Conservation (phyloP, 176 grass and related monocot genomes). For the Sorghum bicolor region Sorghum_bicolor_NCBIv3 NC_012872.2:62834501-62835000, state of each 20-base stretch:
- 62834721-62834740: background rate
- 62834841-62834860: background rate
- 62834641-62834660: background rate
- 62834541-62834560: background rate
- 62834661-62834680: conserved; percentile 27
- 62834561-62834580: too few species aligned
- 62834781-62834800: background rate
- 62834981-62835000: conserved; percentile 12
- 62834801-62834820: conserved; percentile 21
- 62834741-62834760: conserved; percentile 22
- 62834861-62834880: background rate
- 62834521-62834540: background rate
- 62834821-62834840: background rate
- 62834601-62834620: background rate
- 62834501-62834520: background rate
- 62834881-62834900: conserved; percentile 14
- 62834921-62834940: background rate
- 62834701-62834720: background rate
- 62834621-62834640: background rate
- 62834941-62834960: background rate
- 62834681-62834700: background rate
- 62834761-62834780: conserved; percentile 24
- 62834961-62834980: background rate
- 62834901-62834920: background rate
- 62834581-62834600: background rate